Evolutionary conservation across 345 rosid genomes (phyloP).

Genomic region (Gossypium bickii): DNA sequence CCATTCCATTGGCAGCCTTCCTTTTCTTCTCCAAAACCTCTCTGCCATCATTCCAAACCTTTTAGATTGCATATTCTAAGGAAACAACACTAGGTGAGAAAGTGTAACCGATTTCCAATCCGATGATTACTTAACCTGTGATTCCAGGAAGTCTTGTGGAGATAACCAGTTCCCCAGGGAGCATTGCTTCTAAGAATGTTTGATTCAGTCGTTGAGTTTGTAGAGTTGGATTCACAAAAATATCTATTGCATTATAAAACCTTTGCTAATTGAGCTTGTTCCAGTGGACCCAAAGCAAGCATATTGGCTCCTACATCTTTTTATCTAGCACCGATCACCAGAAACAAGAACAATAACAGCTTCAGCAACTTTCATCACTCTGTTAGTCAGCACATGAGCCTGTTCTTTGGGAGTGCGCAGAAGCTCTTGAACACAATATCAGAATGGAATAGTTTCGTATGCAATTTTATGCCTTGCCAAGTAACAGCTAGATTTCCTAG

Average conservation of each 20-base stretch:
- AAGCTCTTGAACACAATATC: slow-evolving; percentile 67
- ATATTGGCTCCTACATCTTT: slow-evolving; percentile 55
- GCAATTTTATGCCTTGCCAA: slow-evolving; percentile 78
- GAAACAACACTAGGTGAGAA: slow-evolving; percentile 68
- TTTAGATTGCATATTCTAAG: slow-evolving; percentile 42
- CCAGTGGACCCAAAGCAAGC: slow-evolving; percentile 65
- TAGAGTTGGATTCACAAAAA: slow-evolving; percentile 77
- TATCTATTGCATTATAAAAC: slow-evolving; percentile 75
- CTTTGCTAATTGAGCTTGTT: slow-evolving; percentile 52
- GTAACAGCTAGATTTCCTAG: slow-evolving; percentile 62
- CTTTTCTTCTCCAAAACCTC: slow-evolving; percentile 59
- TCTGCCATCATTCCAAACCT: slow-evolving; percentile 54
- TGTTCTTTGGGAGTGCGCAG: slow-evolving; percentile 48
- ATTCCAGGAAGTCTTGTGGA: slow-evolving; percentile 83
- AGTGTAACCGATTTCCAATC: slow-evolving; percentile 56
- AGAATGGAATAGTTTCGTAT: slow-evolving; percentile 76
- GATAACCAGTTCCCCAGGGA: slow-evolving; percentile 67
- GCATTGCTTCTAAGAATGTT: slow-evolving; percentile 77
- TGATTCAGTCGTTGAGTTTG: slow-evolving; percentile 89
- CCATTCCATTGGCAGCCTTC: slow-evolving; percentile 63
- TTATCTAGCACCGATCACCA: slow-evolving; percentile 74
- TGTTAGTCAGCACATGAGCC: slow-evolving; percentile 46
- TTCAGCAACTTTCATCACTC: slow-evolving; percentile 56
- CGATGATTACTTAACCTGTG: slow-evolving; percentile 62
- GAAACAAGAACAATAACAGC: slow-evolving; percentile 54